Conservation (phyloP, 768 basidiomycete genomes). For the Leucocoprinus leucothites region DNA sequence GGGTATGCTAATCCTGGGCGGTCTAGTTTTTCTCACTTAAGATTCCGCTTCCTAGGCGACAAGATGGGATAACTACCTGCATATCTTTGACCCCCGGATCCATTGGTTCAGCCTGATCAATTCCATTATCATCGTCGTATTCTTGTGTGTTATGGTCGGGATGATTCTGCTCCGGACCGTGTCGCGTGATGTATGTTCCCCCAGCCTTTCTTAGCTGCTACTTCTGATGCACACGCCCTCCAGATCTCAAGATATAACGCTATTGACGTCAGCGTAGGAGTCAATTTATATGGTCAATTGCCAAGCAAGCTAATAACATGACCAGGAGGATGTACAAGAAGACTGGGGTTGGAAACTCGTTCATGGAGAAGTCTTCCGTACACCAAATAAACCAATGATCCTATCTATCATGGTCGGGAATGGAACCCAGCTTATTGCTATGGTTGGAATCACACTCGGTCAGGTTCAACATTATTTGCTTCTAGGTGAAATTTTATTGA, state of each 20-base stretch:
- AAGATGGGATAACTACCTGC: conserved; percentile 95
- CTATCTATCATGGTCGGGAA: conserved; percentile 90
- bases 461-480: conserved; percentile 9
- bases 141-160: conserved; percentile 91
- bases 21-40: neutral
- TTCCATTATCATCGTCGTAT: conserved; percentile 85
- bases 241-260: conserved; percentile 94
- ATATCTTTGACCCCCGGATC: conserved; percentile 89
- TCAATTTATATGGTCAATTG: neutral
- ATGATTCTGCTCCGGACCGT: conserved; percentile 88
- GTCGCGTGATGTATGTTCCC: conserved; percentile 71
- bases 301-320: neutral
- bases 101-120: conserved; percentile 97
- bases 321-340: conserved; percentile 91
- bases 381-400: conserved; percentile 72
- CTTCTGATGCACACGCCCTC: conserved; percentile 18
- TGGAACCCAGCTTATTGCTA: conserved; percentile 79
- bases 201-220: neutral
- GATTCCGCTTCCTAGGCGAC: conserved; percentile 58
- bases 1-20: conserved; percentile 41
- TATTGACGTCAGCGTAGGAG: conserved; percentile 78
- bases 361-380: conserved; percentile 93
- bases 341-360: conserved; percentile 99
- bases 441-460: conserved; percentile 89
- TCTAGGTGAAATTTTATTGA: neutral